A percentile compares a stretch with the other conserved stretches of the same genome.
Evolutionary conservation across 164 flowering plant genomes (phyloP).

Genomic region (Cinnamomum chago): DNA sequence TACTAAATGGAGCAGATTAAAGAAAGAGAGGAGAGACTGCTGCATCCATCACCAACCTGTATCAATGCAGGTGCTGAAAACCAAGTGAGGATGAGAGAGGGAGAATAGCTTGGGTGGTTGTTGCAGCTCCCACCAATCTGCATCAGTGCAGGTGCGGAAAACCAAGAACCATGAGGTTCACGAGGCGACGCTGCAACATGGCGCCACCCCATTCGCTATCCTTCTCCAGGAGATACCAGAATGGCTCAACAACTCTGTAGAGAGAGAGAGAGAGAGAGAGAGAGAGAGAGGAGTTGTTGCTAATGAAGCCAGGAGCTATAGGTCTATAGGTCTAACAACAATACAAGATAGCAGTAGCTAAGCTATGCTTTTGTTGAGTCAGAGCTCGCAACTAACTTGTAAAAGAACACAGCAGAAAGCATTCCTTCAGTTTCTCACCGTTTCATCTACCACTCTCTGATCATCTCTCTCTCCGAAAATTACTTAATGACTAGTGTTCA

Average conservation of each 20-base stretch:
- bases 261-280: slow-evolving; percentile 8
- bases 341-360: too few species aligned
- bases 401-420: too few species aligned
- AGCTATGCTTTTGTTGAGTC: too few species aligned
- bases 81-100: neutral
- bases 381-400: too few species aligned
- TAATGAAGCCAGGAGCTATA: neutral
- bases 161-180: neutral
- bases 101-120: neutral
- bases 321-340: too few species aligned
- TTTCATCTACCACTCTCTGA: too few species aligned
- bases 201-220: neutral
- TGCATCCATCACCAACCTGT: neutral
- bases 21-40: neutral
- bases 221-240: neutral
- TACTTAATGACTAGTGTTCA: too few species aligned
- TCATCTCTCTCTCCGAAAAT: too few species aligned
- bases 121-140: neutral
- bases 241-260: too few species aligned
- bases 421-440: too few species aligned
- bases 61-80: neutral
- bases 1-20: too few species aligned
- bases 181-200: neutral
- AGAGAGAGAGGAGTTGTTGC: neutral
- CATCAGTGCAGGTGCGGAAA: neutral